Conservation (phyloP, 345 rosid genomes). For the Populus pruinosa region DNA sequence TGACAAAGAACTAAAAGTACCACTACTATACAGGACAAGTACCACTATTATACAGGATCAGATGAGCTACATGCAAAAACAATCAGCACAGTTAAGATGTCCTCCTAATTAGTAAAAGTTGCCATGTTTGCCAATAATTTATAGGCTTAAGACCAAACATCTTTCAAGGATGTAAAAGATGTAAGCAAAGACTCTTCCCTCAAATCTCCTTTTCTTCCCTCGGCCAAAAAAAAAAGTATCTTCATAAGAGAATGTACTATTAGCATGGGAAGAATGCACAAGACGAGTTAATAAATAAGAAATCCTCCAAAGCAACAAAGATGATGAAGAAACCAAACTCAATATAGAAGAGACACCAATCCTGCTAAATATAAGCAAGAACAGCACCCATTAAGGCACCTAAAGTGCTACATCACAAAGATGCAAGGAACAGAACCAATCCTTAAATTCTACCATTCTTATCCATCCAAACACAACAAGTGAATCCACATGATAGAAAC, state of each 20-base stretch:
- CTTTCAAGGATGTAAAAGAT: neutral
- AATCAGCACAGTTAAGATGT: neutral
- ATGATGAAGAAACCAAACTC: neutral
- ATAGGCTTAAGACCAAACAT: neutral
- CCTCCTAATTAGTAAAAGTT: neutral
- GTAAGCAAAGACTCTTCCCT: neutral
- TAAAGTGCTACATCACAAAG: neutral
- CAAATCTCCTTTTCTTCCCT: neutral
- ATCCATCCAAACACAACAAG: too few species aligned
- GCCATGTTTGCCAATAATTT: neutral
- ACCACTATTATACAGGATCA: neutral
- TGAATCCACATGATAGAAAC: neutral
- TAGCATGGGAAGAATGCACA: neutral
- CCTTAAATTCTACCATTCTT: neutral
- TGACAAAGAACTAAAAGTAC: neutral
- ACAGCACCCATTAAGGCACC: neutral
- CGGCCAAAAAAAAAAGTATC: neutral
- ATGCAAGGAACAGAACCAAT: neutral
- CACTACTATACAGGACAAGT: neutral
- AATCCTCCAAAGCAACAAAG: neutral
- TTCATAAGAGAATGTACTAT: neutral
- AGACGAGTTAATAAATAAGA: neutral
- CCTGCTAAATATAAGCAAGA: neutral
- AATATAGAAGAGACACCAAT: neutral
- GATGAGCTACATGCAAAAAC: neutral